A percentile compares a stretch with the other conserved stretches of the same genome.
These are phyloP conservation scores for Ceratocystis colombiana DNA, from an alignment of 2,329 filamentous ascomycete genomes.

Conservation along the genomic window DNA sequence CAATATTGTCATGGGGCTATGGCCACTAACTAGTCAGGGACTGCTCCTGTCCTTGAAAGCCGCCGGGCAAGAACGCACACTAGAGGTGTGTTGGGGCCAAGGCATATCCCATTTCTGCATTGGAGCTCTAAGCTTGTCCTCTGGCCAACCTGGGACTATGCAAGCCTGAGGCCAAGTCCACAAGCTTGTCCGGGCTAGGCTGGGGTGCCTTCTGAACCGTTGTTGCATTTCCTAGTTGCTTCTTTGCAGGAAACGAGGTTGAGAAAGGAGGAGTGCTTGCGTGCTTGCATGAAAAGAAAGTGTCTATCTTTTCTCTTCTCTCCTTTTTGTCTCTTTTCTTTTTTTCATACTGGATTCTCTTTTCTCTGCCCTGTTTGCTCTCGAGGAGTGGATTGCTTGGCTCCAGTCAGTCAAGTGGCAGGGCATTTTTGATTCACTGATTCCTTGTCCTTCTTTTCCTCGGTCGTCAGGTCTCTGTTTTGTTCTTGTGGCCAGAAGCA, in stretches of 20 bases:
- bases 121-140: no score
- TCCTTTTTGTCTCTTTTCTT: background rate
- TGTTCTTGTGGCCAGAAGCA: background rate
- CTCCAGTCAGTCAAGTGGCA: background rate
- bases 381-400: background rate
- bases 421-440: background rate
- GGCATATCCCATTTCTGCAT: no score
- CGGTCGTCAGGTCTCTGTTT: no score
- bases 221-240: background rate
- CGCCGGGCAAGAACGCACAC: no score
- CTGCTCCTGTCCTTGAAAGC: no score
- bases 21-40: no score
- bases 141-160: background rate
- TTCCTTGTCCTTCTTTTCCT: background rate
- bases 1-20: no score
- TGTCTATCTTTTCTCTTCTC: background rate
- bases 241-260: background rate
- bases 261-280: background rate
- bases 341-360: background rate
- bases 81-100: no score
- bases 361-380: background rate
- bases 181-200: background rate
- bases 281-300: background rate
- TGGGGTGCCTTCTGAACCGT: background rate
- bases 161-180: background rate